phyloP scores from a whole-genome alignment of 768 basidiomycete genomes.

The Lentinula lateritia region DNA sequence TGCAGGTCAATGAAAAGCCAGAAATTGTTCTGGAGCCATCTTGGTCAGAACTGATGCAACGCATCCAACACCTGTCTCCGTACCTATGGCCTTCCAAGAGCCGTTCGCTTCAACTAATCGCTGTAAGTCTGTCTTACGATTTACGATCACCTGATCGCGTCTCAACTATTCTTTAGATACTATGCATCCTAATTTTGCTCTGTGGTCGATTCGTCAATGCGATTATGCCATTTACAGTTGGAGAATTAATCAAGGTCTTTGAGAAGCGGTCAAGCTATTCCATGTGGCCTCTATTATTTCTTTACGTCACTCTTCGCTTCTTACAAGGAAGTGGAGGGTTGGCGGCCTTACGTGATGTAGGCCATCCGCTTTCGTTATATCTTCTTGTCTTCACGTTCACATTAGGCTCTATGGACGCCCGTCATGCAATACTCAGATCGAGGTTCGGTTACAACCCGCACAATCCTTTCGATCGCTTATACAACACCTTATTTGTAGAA shows the following conservation, averaged over 20 bases:
- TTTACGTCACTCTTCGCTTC: conserved; percentile 67
- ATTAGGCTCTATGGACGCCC: conserved; percentile 72
- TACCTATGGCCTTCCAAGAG: conserved; percentile 82
- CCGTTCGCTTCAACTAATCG: conserved; percentile 60
- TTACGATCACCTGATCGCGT: conserved; percentile 6
- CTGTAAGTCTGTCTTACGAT: conserved; percentile 34
- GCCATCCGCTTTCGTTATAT: conserved; percentile 9
- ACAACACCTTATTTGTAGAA: conserved; percentile 33
- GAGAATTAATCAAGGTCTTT: conserved; percentile 53
- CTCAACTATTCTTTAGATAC: conserved; percentile 28
- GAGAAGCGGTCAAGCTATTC: conserved; percentile 41
- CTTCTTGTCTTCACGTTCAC: neutral
- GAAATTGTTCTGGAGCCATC: conserved; percentile 59
- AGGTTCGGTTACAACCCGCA: conserved; percentile 26
- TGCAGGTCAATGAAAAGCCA: conserved; percentile 36
- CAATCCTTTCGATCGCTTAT: neutral
- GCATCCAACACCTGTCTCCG: conserved; percentile 64
- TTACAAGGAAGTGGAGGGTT: conserved; percentile 76
- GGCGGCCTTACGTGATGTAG: conserved; percentile 56
- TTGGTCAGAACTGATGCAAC: conserved; percentile 63
- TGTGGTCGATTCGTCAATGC: conserved; percentile 75
- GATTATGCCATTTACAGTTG: conserved; percentile 65
- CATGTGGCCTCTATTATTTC: conserved; percentile 65
- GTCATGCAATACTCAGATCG: conserved; percentile 88
- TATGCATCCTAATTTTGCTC: conserved; percentile 68